A percentile compares a stretch with the other conserved stretches of the same genome.
These are phyloP conservation scores for Euphorbia tirucalli DNA, from an alignment of 345 rosid genomes.

Conservation along the genomic window DNA sequence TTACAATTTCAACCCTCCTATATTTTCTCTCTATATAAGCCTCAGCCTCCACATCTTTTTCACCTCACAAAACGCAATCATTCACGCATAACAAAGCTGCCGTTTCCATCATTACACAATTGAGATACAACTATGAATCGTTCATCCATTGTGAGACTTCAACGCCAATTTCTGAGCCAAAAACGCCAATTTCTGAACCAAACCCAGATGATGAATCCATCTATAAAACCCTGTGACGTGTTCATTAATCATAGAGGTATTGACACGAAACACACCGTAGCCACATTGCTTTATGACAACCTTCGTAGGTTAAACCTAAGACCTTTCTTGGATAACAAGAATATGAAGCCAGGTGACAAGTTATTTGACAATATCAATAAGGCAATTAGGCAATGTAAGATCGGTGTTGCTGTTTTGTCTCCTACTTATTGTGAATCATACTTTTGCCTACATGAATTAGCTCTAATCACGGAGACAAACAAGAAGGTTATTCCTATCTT, in stretches of 20 bases:
- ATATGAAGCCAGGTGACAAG: constrained; percentile 74
- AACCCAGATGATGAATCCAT: constrained; percentile 15
- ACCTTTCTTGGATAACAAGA: constrained; percentile 71
- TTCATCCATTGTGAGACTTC: constrained; percentile 14
- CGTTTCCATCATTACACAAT: too few species aligned
- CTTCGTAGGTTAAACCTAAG: constrained; percentile 37
- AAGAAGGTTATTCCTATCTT: constrained; percentile 72
- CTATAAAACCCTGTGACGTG: constrained; percentile 40
- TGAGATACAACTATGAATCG: constrained; percentile 21
- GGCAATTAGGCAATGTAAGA: constrained; percentile 47
- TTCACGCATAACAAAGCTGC: background rate
- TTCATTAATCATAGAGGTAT: constrained; percentile 71
- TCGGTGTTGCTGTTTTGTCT: constrained; percentile 60
- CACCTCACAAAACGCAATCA: background rate
- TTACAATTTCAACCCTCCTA: background rate
- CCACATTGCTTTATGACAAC: constrained; percentile 56
- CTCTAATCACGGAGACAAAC: constrained; percentile 61
- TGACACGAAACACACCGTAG: constrained; percentile 62
- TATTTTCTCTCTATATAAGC: background rate
- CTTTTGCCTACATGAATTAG: constrained; percentile 66
- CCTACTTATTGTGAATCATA: constrained; percentile 61
- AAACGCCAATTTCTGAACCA: constrained; percentile 14
- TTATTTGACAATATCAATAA: constrained; percentile 55
- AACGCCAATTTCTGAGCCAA: constrained; percentile 16
- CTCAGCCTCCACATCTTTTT: background rate